Evolutionary conservation across 2,329 filamentous ascomycete genomes (phyloP), one percentile per base, ranked within the genome.

Genomic region (Penicillium sp.): DNA sequence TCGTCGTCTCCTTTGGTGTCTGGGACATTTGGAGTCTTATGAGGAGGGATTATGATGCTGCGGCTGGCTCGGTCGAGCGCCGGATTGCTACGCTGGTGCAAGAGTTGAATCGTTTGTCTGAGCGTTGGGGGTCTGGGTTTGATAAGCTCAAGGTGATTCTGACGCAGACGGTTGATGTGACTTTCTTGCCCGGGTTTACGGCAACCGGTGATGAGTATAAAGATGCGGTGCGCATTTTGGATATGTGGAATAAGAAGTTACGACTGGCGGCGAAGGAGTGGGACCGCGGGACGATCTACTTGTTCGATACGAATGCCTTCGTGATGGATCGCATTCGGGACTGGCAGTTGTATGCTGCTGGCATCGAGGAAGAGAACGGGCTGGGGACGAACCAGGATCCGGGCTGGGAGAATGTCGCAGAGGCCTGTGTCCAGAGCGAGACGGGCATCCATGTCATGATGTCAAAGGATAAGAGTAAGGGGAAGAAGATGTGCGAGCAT

Each of bases 241-340:
- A 70, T 4, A 57, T 72, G 31, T 78, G 76, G 75, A 77, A 78
- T 54, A 54, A 56, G 14, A 64, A 68, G 47, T 54, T 78, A 33
- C 64, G 67, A 16, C 58, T 66, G 33, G 66, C 67, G 18, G 71
- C 72, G 1, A 62, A 66, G 60, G 56, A 67, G 47, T 78, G 76
- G 75, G 55, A 69, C 6, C 63, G 66, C 35, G 73, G 74, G 6
- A 66, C 66, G 37, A 67, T 78, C 35, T 77, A 74, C 60, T 56
- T 77, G 41, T 76, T 77, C 53, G 72, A 78, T 57, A 76, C 71
- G n/a, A 75, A 77, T 55, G 66, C 70, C 7, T 78, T 76, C 55
- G 55, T 77, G 50, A 56, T 72, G 35, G 72, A 78, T 66, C 72
- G 76, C 41, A 71, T 78, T 55, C 73, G 75, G 31, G 73, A 75